Percentiles rank a stretch among this genome's conserved stretches.
Evolutionary conservation across 495 filamentous ascomycete species (phyloP).

Genomic region (Xylaria scruposa): DNA sequence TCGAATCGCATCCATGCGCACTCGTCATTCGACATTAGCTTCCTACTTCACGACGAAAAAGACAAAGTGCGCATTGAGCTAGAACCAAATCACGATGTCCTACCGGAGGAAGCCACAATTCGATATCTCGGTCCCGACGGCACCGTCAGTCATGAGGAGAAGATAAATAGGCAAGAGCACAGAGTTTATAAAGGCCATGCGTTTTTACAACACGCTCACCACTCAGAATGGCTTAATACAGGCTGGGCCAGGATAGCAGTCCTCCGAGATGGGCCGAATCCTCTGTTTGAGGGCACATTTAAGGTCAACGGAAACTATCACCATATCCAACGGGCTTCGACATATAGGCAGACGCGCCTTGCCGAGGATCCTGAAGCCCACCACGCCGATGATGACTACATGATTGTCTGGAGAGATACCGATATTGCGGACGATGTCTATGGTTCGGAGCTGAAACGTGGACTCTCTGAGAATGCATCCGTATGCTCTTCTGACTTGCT

Average conservation of each 20-base stretch:
- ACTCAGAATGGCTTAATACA: slow-evolving; percentile 74
- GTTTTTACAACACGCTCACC: slow-evolving; percentile 66
- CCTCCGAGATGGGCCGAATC: slow-evolving; percentile 73
- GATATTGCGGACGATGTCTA: slow-evolving; percentile 63
- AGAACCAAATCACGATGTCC: slow-evolving; percentile 91
- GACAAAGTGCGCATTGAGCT: slow-evolving; percentile 80
- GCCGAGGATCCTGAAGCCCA: slow-evolving; percentile 74
- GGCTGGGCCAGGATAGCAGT: slow-evolving; percentile 88
- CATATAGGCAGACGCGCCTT: slow-evolving; percentile 77
- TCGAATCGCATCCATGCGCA: slow-evolving; percentile 79
- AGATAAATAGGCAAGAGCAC: slow-evolving; percentile 72
- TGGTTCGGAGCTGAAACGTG: slow-evolving; percentile 44
- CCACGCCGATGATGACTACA: slow-evolving; percentile 69
- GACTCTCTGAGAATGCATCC: slow-evolving; percentile 32
- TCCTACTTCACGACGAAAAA: slow-evolving; percentile 69
- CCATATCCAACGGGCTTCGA: slow-evolving; percentile 79
- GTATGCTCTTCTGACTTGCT: slow-evolving; percentile 72
- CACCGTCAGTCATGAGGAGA: slow-evolving; percentile 62
- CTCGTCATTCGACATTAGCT: slow-evolving; percentile 82
- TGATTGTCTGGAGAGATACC: slow-evolving; percentile 91
- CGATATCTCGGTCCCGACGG: slow-evolving; percentile 76
- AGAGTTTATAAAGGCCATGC: slow-evolving; percentile 84
- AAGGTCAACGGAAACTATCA: slow-evolving; percentile 80
- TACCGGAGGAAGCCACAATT: slow-evolving; percentile 76
- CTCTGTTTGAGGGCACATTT: slow-evolving; percentile 92